Evolutionary conservation across 2,329 filamentous ascomycete genomes (phyloP), one percentile per base, ranked within the genome.

Genomic region (Emmonsia crescens): DNA sequence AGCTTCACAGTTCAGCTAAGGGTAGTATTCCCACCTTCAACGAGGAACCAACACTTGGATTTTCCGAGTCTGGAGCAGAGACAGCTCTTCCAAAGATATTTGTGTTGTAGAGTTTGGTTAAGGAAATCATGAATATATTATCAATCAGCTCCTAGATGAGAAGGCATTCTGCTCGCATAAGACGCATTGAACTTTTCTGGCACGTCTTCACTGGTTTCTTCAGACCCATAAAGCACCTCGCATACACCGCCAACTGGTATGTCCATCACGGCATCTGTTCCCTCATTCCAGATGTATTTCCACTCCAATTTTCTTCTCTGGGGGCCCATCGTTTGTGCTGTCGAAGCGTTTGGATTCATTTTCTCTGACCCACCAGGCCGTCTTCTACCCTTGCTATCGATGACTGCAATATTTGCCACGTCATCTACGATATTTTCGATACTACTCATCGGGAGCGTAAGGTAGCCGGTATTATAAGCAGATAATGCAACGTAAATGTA

Each of bases 181-280:
- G 21, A 16, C 19, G 54, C 10, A 42, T 42, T 57, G 54, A 57
- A 42, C 54, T 19, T 3, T 9, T 27, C 36, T 14, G 21, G n/a
- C 24, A 14, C 36, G 21, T 16, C 19, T 3, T 57, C 52, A n/a
- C 16, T 27, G 24, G 21, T 27, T 24, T 57, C 54, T 42, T 57
- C 14, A 16, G 42, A 21, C 10, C 91, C 92, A 74, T 97, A 99
- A 27, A 99, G 73, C 40, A 99, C 86, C 77, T 99, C 92, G 71
- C 93, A 97, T 1, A 97, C 93, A 0, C 93, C 94, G 10, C 91
- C 92, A 66, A 97, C 83, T 8, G 94, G 94, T 57, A 99, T 87
- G 77, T 99, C 94, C 89, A 99, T 89, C 8, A 97, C 94, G 1
- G 91, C 94, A 79, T 99, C 94, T 0, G 94, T 99, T 21, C 94